These are phyloP conservation scores for Starmerella bombicola DNA, from an alignment of 805 yeast species.

Conservation along the genomic window DNA sequence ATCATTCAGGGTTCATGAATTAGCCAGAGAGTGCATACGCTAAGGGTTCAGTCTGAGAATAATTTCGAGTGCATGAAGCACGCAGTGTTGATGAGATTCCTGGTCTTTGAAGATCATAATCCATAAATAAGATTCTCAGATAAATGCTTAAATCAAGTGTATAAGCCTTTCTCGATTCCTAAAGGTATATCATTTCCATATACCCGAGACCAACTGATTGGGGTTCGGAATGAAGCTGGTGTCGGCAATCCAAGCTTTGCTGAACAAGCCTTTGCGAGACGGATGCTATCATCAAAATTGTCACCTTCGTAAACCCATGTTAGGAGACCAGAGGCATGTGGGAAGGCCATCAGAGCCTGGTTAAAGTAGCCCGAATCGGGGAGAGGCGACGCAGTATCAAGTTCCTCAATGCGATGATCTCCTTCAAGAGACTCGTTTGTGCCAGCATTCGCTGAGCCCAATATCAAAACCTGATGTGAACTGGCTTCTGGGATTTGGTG, in stretches of 20 bases:
- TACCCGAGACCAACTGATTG: constrained; percentile 73
- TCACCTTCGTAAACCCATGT: constrained; percentile 82
- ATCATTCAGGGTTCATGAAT: too few relatives aligned
- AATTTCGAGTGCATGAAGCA: too few relatives aligned
- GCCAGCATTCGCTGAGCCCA: constrained; percentile 68
- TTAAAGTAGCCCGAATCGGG: constrained; percentile 29
- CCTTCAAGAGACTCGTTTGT: constrained; percentile 21
- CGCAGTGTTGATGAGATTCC: too few relatives aligned
- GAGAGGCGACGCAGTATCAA: constrained; percentile 10
- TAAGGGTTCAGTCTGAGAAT: too few relatives aligned
- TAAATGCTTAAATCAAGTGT: constrained; percentile 33
- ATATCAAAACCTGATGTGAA: constrained; percentile 35
- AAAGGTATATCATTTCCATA: constrained; percentile 64
- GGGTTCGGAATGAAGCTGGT: constrained; percentile 29
- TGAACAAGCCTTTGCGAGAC: constrained; percentile 34
- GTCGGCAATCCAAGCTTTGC: constrained; percentile 24
- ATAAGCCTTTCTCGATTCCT: constrained; percentile 69
- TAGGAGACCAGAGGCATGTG: constrained; percentile 26
- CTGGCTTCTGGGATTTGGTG: constrained; percentile 25
- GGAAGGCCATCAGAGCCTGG: constrained; percentile 21
- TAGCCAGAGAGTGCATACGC: too few relatives aligned
- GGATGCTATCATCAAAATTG: constrained; percentile 57
- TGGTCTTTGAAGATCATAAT: too few relatives aligned
- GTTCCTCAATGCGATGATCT: constrained; percentile 1
- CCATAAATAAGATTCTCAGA: background rate